These are phyloP conservation scores for Raffaelea albimanens DNA, from an alignment of 2,329 filamentous ascomycete genomes.

Conservation along the genomic window DNA sequence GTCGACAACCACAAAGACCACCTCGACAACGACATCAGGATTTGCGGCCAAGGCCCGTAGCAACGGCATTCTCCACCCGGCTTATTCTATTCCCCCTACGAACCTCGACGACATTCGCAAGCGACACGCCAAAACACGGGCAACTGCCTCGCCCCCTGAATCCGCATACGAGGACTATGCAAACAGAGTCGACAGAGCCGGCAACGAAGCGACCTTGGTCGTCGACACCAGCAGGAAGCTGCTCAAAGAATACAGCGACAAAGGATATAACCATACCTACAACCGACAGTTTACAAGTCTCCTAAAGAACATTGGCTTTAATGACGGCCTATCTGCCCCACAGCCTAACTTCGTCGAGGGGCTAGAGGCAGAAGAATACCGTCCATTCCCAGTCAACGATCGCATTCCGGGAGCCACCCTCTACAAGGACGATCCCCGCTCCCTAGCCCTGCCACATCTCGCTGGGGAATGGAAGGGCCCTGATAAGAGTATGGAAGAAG, in stretches of 20 bases:
- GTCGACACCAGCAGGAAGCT: neutral
- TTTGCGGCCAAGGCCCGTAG: too few species aligned
- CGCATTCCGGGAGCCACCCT: slow-evolving; percentile 13
- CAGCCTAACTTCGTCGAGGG: slow-evolving; percentile 20
- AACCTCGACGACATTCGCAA: too few species aligned
- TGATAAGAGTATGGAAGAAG: too few species aligned
- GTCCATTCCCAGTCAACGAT: slow-evolving; percentile 8
- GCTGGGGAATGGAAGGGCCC: slow-evolving; percentile 19
- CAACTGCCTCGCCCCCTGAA: too few species aligned
- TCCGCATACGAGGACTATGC: too few species aligned
- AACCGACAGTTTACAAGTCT: slow-evolving; percentile 15
- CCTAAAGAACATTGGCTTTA: slow-evolving; percentile 18
- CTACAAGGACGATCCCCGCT: slow-evolving; percentile 9
- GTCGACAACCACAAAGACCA: neutral
- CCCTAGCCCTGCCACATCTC: slow-evolving; percentile 18
- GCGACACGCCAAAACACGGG: too few species aligned
- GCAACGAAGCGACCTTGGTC: neutral
- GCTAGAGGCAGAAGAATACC: too few species aligned
- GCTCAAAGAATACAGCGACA: neutral
- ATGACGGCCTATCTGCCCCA: slow-evolving; percentile 17
- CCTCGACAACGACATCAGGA: too few species aligned
- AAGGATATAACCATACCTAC: too few species aligned
- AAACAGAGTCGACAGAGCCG: too few species aligned
- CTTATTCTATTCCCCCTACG: too few species aligned
- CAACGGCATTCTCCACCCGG: too few species aligned